Conservation (phyloP, 352 stramenopile species). For the Phytophthora idaei region DNA sequence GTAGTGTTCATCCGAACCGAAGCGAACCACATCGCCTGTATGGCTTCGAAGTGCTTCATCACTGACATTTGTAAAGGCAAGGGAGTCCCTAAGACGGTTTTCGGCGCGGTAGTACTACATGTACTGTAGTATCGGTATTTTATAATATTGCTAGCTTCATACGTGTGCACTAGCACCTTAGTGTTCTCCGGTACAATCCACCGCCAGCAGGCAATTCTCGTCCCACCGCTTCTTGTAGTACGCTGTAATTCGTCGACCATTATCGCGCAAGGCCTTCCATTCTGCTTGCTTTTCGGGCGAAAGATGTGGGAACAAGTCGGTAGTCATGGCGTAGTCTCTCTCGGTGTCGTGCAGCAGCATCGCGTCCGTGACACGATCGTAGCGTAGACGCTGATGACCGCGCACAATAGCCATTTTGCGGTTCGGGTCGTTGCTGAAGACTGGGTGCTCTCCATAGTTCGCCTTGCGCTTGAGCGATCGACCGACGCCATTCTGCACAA, state of each 20-base stretch:
- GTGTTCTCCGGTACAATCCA: slow-evolving; percentile 10
- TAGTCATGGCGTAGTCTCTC: slow-evolving; percentile 37
- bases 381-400: slow-evolving; percentile 48
- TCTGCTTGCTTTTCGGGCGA: slow-evolving; percentile 17
- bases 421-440: slow-evolving; percentile 63
- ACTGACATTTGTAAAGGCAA: too few species aligned
- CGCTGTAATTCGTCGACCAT: slow-evolving; percentile 32
- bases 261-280: slow-evolving; percentile 37
- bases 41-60: too few species aligned
- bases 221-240: slow-evolving; percentile 61
- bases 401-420: slow-evolving; percentile 51
- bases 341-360: slow-evolving; percentile 53
- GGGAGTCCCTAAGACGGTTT: too few species aligned
- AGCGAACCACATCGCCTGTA: too few species aligned
- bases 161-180: background rate
- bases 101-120: too few species aligned
- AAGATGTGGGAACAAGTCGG: slow-evolving; percentile 46
- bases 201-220: slow-evolving; percentile 31
- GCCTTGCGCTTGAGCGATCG: slow-evolving; percentile 55
- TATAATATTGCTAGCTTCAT: background rate
- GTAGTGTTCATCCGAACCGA: too few species aligned
- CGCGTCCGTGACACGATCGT: slow-evolving; percentile 39
- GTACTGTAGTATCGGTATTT: background rate
- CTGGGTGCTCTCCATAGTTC: slow-evolving; percentile 23
- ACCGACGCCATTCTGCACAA: slow-evolving; percentile 56